Evolutionary conservation across 352 stramenopile species (phyloP), one percentile per base, ranked within the genome.

Genomic region (Phytophthora citrophthora): DNA sequence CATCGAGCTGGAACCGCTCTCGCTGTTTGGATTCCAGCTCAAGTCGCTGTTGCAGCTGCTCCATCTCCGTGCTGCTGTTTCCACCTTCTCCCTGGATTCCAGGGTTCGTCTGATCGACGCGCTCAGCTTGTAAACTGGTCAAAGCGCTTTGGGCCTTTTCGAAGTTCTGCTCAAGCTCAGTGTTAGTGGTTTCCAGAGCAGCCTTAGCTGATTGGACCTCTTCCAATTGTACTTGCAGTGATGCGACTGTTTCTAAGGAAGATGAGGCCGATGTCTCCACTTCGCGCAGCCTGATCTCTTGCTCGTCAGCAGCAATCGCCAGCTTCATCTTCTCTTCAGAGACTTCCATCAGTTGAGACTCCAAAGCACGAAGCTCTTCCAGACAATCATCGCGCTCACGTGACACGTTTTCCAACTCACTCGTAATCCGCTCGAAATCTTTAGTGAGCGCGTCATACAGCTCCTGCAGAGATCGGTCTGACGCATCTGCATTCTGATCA

Each of bases 1-100:
- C 72, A 46, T 93, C 84, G 18, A 90, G 65, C 36, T 86, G 72
- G 3, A 90, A 69, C 32, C 70, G 88, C 43, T 66, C 50, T 4
- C 79, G 68, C 4, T 68, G 51, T 34, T 76, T 61, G 5, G 49
- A 51, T 32, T 87, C 76, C n/a, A 45, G 57, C 15, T 85, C 80
- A 31, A 89, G 52, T 9, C 71, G 79, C 24, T 74, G 54, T 20
- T 66, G 74, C n/a, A 88, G 50, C 26, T 65, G 31, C 6, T 79
- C 38, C 36, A 56, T n/a, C 34, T 69, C 48, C 18, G 9, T 24
- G 24, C 1, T 12, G 61, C 18, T 34, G n/a, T 15, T 46, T 29
- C 53, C 61, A 50, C n/a, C 26, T n/a, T n/a, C n/a, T 43, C 32
- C 12, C 15, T 40, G 41, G 2, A 24, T 32, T 27, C 51, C 38